Evolutionary conservation across 306 rosid genomes (phyloP), one percentile per base, ranked within the genome.

Genomic region (Cucurbita moschata): DNA sequence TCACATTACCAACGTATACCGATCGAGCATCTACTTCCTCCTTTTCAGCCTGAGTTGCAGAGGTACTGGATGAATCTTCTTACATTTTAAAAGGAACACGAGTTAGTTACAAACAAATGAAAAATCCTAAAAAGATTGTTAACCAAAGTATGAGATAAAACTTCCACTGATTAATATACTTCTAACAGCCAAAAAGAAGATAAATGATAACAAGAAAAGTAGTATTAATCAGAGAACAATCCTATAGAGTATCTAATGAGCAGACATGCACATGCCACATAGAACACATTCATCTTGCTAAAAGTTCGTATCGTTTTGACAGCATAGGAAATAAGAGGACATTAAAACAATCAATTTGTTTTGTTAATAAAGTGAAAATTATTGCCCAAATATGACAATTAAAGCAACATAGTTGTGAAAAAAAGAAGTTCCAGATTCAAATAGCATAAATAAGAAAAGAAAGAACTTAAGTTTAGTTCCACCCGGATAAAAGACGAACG

Each of bases 1-100:
- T 88, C 87, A 95, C 99, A 86, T 95, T 95, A 57, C 97, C 99
- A 80, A 95, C 97, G 77, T 95, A 95, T 82, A 95, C 91, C n/a
- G 98, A 94, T 75, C 96, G 86, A 53, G 92, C 12, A 89, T 94
- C 98, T 79, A 90, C 96, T 86, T 95, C 99, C 86, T 95, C 99
- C 88, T 95, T 95, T 62, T 95, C 97, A 85, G 96, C 97, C 79
- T 88, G 97, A 67, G 86, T 85, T 35, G 86, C 97, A 78, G 99
- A 84, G 71, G 88, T 61, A 50, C 91, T 81, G 10, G 95, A 71
- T 40, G 97, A 75, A 89, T 95, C 98, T 94, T 52, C 79, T 81
- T 56, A 82, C 10, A 82, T 66, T 81, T 79, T 62, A 68, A 83
- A 81, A 79, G 54, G 16, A 38, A 61, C 39, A 21, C n/a, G 6